Conservation (phyloP, 306 rosid genomes). For the Amphicarpaea edgeworthii region DNA sequence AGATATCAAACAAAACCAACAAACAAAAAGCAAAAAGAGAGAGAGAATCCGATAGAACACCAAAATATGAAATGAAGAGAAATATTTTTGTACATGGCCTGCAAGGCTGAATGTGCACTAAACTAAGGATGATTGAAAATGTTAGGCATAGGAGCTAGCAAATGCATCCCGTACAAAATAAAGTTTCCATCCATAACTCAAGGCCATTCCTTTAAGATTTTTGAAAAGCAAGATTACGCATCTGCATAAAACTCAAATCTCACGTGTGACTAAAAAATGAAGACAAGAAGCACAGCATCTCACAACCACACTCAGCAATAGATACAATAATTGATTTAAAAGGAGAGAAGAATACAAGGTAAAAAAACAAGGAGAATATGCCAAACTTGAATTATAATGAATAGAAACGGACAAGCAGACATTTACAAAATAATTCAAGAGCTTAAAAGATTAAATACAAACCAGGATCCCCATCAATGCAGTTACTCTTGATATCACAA, state of each 20-base stretch:
- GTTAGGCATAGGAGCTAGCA: too few relatives aligned
- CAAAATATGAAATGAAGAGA: too few relatives aligned
- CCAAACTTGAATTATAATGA: not conserved
- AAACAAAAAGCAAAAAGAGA: too few relatives aligned
- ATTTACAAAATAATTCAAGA: not conserved
- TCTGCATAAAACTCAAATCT: not conserved
- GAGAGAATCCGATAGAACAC: too few relatives aligned
- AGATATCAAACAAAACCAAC: too few relatives aligned
- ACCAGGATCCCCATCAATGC: slow-evolving; percentile 97
- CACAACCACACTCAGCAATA: not conserved
- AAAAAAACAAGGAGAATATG: slow-evolving; percentile 6
- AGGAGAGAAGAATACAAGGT: not conserved
- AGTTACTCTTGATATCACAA: slow-evolving; percentile 86
- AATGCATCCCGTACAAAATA: too few relatives aligned
- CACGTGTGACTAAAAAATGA: not conserved
- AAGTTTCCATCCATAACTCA: too few relatives aligned
- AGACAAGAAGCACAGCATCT: not conserved
- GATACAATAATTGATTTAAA: slow-evolving; percentile 1
- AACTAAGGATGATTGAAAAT: too few relatives aligned
- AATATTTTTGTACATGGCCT: too few relatives aligned
- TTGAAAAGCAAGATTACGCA: not conserved
- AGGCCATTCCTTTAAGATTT: not conserved
- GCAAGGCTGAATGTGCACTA: too few relatives aligned
- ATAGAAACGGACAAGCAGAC: not conserved
- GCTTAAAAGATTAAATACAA: slow-evolving; percentile 43